Percentiles rank a stretch among this genome's conserved stretches.
These are phyloP conservation scores for Karstenula rhodostoma DNA, from an alignment of 2,329 filamentous ascomycete species.

Conservation along the genomic window DNA sequence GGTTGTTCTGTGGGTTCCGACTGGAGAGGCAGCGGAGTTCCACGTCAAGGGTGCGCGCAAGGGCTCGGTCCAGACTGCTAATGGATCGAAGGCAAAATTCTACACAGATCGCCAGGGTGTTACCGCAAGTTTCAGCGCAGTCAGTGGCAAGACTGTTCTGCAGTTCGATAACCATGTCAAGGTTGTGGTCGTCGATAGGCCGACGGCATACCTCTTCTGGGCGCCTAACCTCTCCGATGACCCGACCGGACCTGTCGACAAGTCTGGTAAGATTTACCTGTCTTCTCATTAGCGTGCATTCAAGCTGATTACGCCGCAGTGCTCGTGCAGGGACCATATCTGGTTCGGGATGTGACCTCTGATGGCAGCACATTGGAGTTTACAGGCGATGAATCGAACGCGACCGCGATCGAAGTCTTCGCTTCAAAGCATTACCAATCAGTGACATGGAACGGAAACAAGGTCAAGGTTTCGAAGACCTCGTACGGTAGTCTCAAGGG, in stretches of 20 bases:
- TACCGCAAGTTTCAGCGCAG: slow-evolving; percentile 41
- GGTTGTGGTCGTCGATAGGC: slow-evolving; percentile 49
- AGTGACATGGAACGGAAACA: slow-evolving; percentile 51
- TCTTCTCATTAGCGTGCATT: neutral
- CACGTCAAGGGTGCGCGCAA: slow-evolving; percentile 47
- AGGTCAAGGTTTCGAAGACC: slow-evolving; percentile 39
- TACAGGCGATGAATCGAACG: slow-evolving; percentile 47
- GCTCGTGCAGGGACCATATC: slow-evolving; percentile 52
- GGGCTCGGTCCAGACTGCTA: slow-evolving; percentile 50
- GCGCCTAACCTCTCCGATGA: slow-evolving; percentile 50
- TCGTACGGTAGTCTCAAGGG: slow-evolving; percentile 49
- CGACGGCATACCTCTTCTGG: slow-evolving; percentile 50
- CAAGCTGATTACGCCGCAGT: slow-evolving; percentile 28
- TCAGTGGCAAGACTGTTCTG: slow-evolving; percentile 44
- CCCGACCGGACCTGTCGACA: slow-evolving; percentile 49
- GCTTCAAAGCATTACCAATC: slow-evolving; percentile 33
- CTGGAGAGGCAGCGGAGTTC: slow-evolving; percentile 53
- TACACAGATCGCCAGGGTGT: slow-evolving; percentile 49
- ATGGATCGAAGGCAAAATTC: slow-evolving; percentile 55
- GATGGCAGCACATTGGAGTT: slow-evolving; percentile 38
- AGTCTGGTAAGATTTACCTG: slow-evolving; percentile 36
- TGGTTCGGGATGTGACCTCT: slow-evolving; percentile 44
- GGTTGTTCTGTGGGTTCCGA: slow-evolving; percentile 51
- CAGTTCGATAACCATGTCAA: slow-evolving; percentile 48
- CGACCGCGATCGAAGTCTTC: slow-evolving; percentile 50